A percentile compares a stretch with the other conserved stretches of the same genome.
phyloP scores from a whole-genome alignment of 2,329 filamentous ascomycete genomes.

The Xylariaceae sp. region DNA sequence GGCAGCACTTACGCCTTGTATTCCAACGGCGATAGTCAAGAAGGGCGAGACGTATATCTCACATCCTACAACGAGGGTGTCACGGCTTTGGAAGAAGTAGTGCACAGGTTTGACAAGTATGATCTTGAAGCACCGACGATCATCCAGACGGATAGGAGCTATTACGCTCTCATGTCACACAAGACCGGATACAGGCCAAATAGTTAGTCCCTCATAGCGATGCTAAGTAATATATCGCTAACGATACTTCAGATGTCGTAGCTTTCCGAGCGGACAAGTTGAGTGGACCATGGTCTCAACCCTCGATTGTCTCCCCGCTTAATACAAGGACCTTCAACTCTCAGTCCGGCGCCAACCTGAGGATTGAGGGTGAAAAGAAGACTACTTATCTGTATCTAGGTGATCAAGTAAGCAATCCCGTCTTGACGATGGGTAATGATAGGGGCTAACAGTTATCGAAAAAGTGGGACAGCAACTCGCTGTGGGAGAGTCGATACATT shows the following conservation, averaged over 20 bases:
- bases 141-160: conserved; percentile 61
- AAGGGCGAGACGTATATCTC: conserved; percentile 61
- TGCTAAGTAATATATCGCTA: neutral
- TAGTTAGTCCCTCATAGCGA: conserved; percentile 32
- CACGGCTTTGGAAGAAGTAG: conserved; percentile 53
- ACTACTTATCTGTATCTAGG: conserved; percentile 56
- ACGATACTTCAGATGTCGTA: conserved; percentile 47
- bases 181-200: conserved; percentile 67
- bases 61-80: conserved; percentile 56
- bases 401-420: conserved; percentile 40
- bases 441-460: neutral
- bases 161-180: conserved; percentile 64
- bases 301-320: conserved; percentile 53
- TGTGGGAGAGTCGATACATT: conserved; percentile 61
- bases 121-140: conserved; percentile 64
- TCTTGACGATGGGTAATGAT: neutral
- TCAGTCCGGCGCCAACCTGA: conserved; percentile 53
- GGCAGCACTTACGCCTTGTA: conserved; percentile 59
- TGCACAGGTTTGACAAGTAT: conserved; percentile 60
- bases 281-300: conserved; percentile 56
- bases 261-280: conserved; percentile 56
- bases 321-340: conserved; percentile 57
- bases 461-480: conserved; percentile 55
- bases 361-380: conserved; percentile 50
- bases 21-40: conserved; percentile 58